Evolutionary conservation across 163 green algal genomes (phyloP).

Genomic region (Chlamydomonas reinhardtii): DNA sequence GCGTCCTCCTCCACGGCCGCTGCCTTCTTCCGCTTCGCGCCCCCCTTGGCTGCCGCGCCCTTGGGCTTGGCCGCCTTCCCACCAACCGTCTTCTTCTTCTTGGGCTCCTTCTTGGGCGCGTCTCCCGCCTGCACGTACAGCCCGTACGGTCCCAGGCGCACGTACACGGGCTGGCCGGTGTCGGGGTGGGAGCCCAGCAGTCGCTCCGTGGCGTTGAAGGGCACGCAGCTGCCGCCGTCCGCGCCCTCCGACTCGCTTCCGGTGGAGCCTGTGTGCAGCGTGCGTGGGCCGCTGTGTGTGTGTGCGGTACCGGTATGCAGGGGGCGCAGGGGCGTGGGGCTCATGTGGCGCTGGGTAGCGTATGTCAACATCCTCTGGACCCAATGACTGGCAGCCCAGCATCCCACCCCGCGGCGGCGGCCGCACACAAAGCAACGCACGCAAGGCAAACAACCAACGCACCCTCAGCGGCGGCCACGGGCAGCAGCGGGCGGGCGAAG

Average conservation of each 20-base stretch:
- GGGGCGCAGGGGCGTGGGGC: no score
- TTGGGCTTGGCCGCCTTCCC: background rate
- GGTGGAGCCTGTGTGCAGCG: background rate
- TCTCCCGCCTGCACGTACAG: constrained; percentile 64
- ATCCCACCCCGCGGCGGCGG: no score
- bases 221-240: constrained; percentile 2
- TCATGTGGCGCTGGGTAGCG: no score
- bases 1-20: background rate
- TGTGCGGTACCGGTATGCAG: no score
- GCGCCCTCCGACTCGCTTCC: background rate
- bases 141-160: constrained; percentile 59
- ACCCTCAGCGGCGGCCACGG: background rate
- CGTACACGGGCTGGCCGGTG: constrained; percentile 47
- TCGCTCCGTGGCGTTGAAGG: constrained; percentile 16
- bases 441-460: no score
- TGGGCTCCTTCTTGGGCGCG: background rate
- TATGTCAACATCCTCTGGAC: no score
- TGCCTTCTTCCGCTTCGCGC: background rate
- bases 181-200: constrained; percentile 65
- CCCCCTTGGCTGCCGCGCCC: background rate
- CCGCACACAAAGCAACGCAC: no score
- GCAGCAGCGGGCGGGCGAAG: constrained; percentile 48
- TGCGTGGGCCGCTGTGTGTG: no score
- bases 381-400: no score
- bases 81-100: background rate